A percentile compares a stretch with the other conserved stretches of the same genome.
Conservation (phyloP, 2,329 filamentous ascomycete species). For the Tolypocladium amazonense region DNA sequence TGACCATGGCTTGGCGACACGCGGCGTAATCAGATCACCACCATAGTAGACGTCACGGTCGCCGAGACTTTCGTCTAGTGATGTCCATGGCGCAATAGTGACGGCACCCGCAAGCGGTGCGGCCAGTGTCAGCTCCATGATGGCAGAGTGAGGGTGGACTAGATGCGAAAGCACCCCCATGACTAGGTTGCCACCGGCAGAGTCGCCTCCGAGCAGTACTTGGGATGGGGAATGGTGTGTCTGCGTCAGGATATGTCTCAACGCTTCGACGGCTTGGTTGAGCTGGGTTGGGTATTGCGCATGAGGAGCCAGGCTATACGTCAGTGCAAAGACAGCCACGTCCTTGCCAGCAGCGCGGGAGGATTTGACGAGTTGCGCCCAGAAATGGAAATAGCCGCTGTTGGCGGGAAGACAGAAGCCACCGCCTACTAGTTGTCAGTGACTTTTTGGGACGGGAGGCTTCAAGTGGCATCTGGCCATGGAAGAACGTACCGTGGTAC, state of each 20-base stretch:
- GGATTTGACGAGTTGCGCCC: conserved; percentile 6
- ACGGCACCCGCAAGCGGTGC: conserved; percentile 7
- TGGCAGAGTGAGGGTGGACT: conserved; percentile 9
- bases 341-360: conserved; percentile 5
- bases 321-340: conserved; percentile 9
- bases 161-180: conserved; percentile 12
- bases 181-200: conserved; percentile 11
- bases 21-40: conserved; percentile 9
- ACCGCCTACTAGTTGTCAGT: conserved; percentile 4
- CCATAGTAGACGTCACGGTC: conserved; percentile 5
- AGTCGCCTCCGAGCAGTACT: conserved; percentile 11
- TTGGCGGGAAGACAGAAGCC: conserved; percentile 12
- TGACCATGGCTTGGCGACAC: conserved; percentile 5
- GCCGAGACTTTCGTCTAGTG: conserved; percentile 5
- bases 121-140: conserved; percentile 5
- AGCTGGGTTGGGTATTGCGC: conserved; percentile 11
- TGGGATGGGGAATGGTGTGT: conserved; percentile 4
- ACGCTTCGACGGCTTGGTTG: conserved; percentile 8
- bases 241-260: conserved; percentile 8
- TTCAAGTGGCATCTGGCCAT: not conserved
- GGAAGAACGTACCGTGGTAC: conserved; percentile 9
- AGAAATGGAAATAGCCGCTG: conserved; percentile 9
- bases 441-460: not conserved
- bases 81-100: conserved; percentile 9
- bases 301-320: conserved; percentile 10